Percentiles rank a stretch among this genome's conserved stretches.
phyloP scores from a whole-genome alignment of 2,329 filamentous ascomycete species.

The Zymoseptoria tritici region DNA sequence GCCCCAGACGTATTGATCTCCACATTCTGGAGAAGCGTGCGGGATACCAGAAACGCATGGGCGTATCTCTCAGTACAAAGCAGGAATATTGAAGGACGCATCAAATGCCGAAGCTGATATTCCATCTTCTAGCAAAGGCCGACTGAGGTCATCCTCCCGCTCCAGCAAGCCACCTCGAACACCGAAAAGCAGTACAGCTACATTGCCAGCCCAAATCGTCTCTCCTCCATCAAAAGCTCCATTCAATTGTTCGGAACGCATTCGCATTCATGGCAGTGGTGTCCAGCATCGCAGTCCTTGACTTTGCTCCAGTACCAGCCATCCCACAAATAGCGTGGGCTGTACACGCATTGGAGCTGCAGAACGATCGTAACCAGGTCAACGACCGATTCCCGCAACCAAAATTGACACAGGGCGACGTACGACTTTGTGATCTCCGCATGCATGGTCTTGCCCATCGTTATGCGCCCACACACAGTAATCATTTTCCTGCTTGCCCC shows the following conservation, averaged over 20 bases:
- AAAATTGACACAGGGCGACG: not conserved
- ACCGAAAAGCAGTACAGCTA: not conserved
- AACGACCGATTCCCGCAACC: not conserved
- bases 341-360: not conserved
- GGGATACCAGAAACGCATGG: not conserved
- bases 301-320: not conserved
- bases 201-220: not conserved
- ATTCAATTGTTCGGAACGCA: not conserved
- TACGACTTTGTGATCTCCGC: not conserved
- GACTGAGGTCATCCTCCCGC: too few species aligned
- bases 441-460: not conserved
- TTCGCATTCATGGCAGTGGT: not conserved
- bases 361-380: not conserved
- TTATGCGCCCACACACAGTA: not conserved
- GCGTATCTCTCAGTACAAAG: not conserved
- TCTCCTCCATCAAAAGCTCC: not conserved
- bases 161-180: not conserved
- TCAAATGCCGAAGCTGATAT: too few species aligned
- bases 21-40: not conserved
- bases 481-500: not conserved
- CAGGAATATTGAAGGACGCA: too few species aligned
- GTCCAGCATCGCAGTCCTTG: not conserved
- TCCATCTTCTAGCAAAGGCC: too few species aligned
- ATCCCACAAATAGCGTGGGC: too few species aligned
- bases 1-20: not conserved